A percentile compares a stretch with the other conserved stretches of the same genome.
phyloP scores from a whole-genome alignment of 768 basidiomycete species.

The Hypsizygus marmoreus region DNA sequence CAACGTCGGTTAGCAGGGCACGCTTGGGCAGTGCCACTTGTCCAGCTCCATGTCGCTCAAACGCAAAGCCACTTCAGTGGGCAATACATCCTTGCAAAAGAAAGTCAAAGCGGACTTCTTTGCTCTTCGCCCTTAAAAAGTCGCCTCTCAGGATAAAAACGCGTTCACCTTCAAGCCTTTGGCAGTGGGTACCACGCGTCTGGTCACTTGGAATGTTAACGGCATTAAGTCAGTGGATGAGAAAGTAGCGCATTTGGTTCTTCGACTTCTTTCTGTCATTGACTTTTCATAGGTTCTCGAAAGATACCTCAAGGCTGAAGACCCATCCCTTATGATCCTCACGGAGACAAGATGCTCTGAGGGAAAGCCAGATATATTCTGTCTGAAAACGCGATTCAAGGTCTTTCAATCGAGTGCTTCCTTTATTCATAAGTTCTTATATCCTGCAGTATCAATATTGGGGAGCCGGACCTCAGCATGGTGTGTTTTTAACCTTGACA shows the following conservation, averaged over 20 bases:
- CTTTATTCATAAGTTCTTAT: background rate
- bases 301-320: constrained; percentile 12
- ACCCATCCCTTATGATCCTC: constrained; percentile 11
- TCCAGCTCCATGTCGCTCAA: constrained; percentile 1
- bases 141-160: background rate
- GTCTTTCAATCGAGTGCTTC: background rate
- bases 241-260: background rate
- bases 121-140: background rate
- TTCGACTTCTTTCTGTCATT: background rate
- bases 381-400: constrained; percentile 10
- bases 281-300: constrained; percentile 7
- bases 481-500: background rate
- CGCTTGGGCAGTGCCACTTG: too few species aligned
- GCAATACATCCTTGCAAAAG: background rate
- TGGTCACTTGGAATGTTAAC: constrained; percentile 17
- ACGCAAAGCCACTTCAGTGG: background rate
- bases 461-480: constrained; percentile 8
- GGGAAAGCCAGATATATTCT: constrained; percentile 11
- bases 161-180: background rate
- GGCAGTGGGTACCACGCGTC: constrained; percentile 1
- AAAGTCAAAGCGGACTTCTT: background rate
- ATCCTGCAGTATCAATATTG: constrained; percentile 9
- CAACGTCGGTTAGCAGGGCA: background rate
- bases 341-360: constrained; percentile 11
- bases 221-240: constrained; percentile 11